These are phyloP conservation scores for Penicillium antarcticum DNA, from an alignment of 495 filamentous ascomycete species.

Conservation along the genomic window DNA sequence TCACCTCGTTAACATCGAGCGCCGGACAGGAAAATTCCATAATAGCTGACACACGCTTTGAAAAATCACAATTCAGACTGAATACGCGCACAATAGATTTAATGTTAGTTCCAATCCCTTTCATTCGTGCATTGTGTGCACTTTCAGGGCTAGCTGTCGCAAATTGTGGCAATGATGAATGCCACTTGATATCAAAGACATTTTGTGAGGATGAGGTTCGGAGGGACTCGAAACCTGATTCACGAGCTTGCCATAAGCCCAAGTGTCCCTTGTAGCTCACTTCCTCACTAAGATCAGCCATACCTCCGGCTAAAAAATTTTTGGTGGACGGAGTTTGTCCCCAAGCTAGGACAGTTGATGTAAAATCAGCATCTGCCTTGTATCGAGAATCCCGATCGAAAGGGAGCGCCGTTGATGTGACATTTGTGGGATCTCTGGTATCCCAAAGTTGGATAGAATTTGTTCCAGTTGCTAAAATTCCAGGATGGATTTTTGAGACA, in stretches of 20 bases:
- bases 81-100: conserved; percentile 49
- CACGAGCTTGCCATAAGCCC: conserved; percentile 64
- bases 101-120: conserved; percentile 35
- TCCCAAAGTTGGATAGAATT: conserved; percentile 33
- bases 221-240: conserved; percentile 42
- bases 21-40: conserved; percentile 67
- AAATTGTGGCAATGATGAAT: conserved; percentile 57
- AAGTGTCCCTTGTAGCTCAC: conserved; percentile 64
- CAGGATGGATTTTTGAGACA: conserved; percentile 39
- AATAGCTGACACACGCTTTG: conserved; percentile 17
- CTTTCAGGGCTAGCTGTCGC: conserved; percentile 57
- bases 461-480: conserved; percentile 52
- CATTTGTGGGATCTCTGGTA: conserved; percentile 4
- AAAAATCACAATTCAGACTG: conserved; percentile 37
- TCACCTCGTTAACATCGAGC: conserved; percentile 82
- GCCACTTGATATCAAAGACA: conserved; percentile 79
- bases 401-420: neutral
- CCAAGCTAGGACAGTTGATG: conserved; percentile 72
- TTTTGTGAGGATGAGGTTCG: conserved; percentile 56
- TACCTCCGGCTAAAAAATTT: conserved; percentile 70
- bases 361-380: conserved; percentile 51
- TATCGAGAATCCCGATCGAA: conserved; percentile 16
- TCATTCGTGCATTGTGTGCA: conserved; percentile 11
- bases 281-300: conserved; percentile 59
- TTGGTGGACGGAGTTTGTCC: conserved; percentile 49